Percentiles rank a stretch among this genome's conserved stretches.
Conservation (phyloP, 2,329 filamentous ascomycete species). For the Rhexocercosporidium sp. region DNA sequence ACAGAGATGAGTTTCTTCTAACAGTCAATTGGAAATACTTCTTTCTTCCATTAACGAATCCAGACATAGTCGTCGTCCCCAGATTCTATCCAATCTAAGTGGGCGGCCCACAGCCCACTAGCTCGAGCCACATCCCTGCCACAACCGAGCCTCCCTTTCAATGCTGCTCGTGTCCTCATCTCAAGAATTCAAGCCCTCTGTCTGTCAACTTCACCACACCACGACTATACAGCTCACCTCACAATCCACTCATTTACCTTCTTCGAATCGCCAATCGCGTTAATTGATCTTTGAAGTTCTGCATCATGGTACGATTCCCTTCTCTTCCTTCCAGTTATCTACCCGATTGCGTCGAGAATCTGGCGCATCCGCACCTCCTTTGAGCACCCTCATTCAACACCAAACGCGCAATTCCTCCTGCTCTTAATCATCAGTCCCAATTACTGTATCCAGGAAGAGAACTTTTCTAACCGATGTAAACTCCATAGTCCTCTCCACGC, state of each 20-base stretch:
- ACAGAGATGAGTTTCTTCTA: too few species aligned
- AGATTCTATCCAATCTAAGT: conserved; percentile 11
- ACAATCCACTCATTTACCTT: conserved; percentile 20
- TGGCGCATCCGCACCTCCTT: neutral
- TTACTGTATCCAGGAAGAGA: too few species aligned
- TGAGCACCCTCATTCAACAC: neutral
- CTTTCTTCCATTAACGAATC: neutral
- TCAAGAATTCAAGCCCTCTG: conserved; percentile 19
- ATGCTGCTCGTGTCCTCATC: conserved; percentile 37
- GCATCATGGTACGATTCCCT: conserved; percentile 31
- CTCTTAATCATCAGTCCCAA: neutral
- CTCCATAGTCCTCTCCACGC: conserved; percentile 42
- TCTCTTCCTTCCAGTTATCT: neutral
- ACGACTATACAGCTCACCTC: conserved; percentile 12
- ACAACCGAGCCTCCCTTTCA: conserved; percentile 31
- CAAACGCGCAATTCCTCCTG: neutral
- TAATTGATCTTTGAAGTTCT: neutral
- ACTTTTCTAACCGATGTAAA: neutral
- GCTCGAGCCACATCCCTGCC: conserved; percentile 21
- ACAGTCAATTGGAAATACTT: too few species aligned
- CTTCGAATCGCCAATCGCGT: conserved; percentile 13
- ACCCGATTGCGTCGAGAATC: neutral
- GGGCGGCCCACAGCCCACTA: conserved; percentile 17
- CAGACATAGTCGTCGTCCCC: neutral
- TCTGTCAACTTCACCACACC: conserved; percentile 16